Percentiles rank a stretch among this genome's conserved stretches.
These are phyloP conservation scores for Irpex sp. DNA, from an alignment of 1,284 basidiomycete species.

Conservation along the genomic window DNA sequence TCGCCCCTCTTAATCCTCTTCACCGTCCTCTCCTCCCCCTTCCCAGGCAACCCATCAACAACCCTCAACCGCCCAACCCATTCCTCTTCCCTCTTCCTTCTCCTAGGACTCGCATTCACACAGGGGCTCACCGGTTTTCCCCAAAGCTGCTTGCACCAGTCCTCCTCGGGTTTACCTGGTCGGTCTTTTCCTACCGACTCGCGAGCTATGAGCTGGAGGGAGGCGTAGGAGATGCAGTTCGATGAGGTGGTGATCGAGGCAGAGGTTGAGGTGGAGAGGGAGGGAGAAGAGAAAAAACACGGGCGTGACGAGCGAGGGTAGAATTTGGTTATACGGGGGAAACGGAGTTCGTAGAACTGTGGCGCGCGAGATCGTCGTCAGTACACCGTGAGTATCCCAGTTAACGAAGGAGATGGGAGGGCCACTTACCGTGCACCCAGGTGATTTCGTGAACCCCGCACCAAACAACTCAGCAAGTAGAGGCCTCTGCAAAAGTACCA, in stretches of 20 bases:
- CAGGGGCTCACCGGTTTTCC: slow-evolving; percentile 32
- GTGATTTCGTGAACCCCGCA: slow-evolving; percentile 72
- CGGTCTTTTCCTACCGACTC: slow-evolving; percentile 45
- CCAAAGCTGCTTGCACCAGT: slow-evolving; percentile 36
- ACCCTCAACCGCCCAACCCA: slow-evolving; percentile 32
- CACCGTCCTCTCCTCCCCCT: background rate
- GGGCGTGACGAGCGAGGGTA: slow-evolving; percentile 53
- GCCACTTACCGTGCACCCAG: slow-evolving; percentile 44
- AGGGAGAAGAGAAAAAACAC: slow-evolving; percentile 34
- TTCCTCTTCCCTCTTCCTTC: slow-evolving; percentile 26
- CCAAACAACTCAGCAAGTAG: slow-evolving; percentile 72
- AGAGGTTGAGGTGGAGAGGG: too few species aligned
- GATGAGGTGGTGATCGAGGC: too few species aligned
- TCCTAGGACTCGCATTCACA: slow-evolving; percentile 29
- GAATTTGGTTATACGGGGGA: slow-evolving; percentile 70
- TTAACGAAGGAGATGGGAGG: background rate
- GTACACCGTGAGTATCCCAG: too few species aligned
- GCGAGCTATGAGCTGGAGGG: slow-evolving; percentile 47
- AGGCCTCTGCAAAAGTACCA: slow-evolving; percentile 54
- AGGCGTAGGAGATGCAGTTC: slow-evolving; percentile 42
- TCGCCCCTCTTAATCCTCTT: background rate
- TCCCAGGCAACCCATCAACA: slow-evolving; percentile 15
- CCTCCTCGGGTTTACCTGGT: slow-evolving; percentile 33
- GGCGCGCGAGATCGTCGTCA: background rate
- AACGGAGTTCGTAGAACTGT: slow-evolving; percentile 78